A percentile compares a stretch with the other conserved stretches of the same genome.
Evolutionary conservation across 805 yeast genomes (phyloP).

Genomic region (Metschnikowia shivogae): DNA sequence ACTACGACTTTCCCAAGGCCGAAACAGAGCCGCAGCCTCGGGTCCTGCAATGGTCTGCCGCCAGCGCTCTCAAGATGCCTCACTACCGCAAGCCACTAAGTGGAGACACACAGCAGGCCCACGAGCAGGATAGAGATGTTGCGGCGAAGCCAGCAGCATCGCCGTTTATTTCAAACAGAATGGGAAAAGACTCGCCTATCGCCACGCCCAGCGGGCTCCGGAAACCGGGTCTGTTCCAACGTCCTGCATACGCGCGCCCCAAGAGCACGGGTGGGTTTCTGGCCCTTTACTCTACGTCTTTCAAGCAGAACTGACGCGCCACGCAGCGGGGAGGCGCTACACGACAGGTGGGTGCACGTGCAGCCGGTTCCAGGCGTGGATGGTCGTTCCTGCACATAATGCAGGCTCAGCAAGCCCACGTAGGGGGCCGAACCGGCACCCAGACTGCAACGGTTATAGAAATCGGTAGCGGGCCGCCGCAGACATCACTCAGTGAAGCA

Average conservation of each 20-base stretch:
- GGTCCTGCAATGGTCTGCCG: not conserved
- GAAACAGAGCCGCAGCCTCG: not conserved
- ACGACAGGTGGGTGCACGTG: too few relatives aligned
- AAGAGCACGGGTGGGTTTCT: slow-evolving; percentile 14
- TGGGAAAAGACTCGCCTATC: slow-evolving; percentile 7
- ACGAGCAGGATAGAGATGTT: not conserved
- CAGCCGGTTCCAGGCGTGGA: too few relatives aligned
- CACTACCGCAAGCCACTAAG: slow-evolving; percentile 13
- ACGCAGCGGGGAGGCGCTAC: not conserved
- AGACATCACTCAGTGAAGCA: too few relatives aligned
- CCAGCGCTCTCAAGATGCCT: slow-evolving; percentile 15
- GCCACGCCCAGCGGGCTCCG: slow-evolving; percentile 7
- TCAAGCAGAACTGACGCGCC: slow-evolving; percentile 7
- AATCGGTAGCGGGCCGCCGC: too few relatives aligned
- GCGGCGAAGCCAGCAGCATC: slow-evolving; percentile 1
- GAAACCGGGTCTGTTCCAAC: slow-evolving; percentile 15
- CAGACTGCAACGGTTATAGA: too few relatives aligned
- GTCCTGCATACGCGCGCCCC: slow-evolving; percentile 12
- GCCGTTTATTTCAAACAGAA: slow-evolving; percentile 17
- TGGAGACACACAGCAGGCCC: not conserved
- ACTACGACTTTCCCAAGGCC: not conserved
- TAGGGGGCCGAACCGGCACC: too few relatives aligned
- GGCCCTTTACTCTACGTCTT: slow-evolving; percentile 16
- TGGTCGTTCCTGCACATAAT: too few relatives aligned
- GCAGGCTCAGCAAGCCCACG: too few relatives aligned